These are phyloP conservation scores for Sarocladiaceae sp. DNA, from an alignment of 2,329 filamentous ascomycete species.

Conservation along the genomic window DNA sequence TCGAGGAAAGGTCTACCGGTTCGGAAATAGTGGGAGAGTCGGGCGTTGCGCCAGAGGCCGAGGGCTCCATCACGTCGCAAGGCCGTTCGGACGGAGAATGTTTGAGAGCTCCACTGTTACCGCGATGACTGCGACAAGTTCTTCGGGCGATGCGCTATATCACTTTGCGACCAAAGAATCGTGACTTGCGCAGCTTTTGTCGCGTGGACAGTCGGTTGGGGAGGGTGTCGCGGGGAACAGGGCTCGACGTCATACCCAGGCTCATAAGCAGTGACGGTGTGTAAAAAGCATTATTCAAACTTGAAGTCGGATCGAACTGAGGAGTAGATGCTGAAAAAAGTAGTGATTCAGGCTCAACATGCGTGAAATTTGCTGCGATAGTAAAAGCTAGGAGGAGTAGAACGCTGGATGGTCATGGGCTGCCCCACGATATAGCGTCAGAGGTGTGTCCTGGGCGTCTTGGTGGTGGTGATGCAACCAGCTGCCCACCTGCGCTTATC, in stretches of 20 bases:
- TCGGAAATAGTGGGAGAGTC: conserved; percentile 28
- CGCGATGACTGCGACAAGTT: neutral
- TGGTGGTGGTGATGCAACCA: neutral
- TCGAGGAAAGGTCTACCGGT: conserved; percentile 38
- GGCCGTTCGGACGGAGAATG: neutral
- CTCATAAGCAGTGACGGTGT: neutral
- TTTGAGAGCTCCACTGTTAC: neutral
- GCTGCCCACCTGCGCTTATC: conserved; percentile 18
- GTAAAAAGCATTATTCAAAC: neutral
- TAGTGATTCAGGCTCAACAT: neutral
- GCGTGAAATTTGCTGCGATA: neutral
- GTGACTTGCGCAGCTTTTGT: neutral
- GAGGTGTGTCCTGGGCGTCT: neutral
- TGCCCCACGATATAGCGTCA: neutral
- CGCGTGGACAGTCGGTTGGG: neutral
- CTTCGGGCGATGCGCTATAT: neutral
- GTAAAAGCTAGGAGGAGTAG: neutral
- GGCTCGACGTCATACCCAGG: conserved; percentile 4
- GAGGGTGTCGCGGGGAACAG: neutral
- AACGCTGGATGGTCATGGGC: neutral
- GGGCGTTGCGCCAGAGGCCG: neutral
- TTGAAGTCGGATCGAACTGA: neutral
- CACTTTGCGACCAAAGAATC: neutral
- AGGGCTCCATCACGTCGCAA: neutral
- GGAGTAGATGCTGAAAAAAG: neutral